Percentiles rank a stretch among this genome's conserved stretches.
Conservation (phyloP, 495 filamentous ascomycete species). For the Neurospora discreta region DNA sequence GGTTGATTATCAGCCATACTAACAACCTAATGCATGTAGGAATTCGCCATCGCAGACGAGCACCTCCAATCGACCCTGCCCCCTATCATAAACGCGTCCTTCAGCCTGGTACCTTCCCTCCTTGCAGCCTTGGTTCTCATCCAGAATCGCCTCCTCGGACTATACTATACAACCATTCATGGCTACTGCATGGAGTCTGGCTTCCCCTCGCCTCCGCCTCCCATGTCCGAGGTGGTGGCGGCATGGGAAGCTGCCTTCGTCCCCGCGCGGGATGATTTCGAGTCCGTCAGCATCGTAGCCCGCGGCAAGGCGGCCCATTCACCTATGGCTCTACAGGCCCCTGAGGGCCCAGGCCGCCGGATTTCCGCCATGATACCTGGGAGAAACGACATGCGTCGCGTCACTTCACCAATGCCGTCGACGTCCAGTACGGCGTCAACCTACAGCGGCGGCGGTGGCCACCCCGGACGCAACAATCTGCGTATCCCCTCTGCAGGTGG, state of each 20-base stretch:
- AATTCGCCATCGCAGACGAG: slow-evolving; percentile 73
- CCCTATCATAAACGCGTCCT: slow-evolving; percentile 58
- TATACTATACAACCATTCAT: slow-evolving; percentile 77
- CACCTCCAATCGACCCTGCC: slow-evolving; percentile 68
- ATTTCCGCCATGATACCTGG: slow-evolving; percentile 25
- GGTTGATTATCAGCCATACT: neutral
- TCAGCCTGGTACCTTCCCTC: slow-evolving; percentile 70
- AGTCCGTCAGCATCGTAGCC: slow-evolving; percentile 58
- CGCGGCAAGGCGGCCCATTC: slow-evolving; percentile 64
- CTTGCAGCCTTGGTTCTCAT: slow-evolving; percentile 63
- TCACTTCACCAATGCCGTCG: neutral
- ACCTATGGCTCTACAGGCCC: slow-evolving; percentile 36
- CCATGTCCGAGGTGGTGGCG: slow-evolving; percentile 59
- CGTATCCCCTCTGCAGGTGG: slow-evolving; percentile 23
- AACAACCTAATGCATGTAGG: slow-evolving; percentile 40
- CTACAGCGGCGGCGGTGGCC: neutral
- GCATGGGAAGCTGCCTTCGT: slow-evolving; percentile 58
- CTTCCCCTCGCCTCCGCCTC: slow-evolving; percentile 63
- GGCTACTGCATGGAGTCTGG: slow-evolving; percentile 61
- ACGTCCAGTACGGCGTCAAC: neutral
- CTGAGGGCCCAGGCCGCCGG: slow-evolving; percentile 20
- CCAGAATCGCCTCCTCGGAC: slow-evolving; percentile 71
- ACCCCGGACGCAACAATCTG: slow-evolving; percentile 7
- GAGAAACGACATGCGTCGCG: neutral
- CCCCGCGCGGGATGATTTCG: slow-evolving; percentile 56